Evolutionary conservation across 75 land plant species (phyloP).

Genomic region (Picea sitchensis): DNA sequence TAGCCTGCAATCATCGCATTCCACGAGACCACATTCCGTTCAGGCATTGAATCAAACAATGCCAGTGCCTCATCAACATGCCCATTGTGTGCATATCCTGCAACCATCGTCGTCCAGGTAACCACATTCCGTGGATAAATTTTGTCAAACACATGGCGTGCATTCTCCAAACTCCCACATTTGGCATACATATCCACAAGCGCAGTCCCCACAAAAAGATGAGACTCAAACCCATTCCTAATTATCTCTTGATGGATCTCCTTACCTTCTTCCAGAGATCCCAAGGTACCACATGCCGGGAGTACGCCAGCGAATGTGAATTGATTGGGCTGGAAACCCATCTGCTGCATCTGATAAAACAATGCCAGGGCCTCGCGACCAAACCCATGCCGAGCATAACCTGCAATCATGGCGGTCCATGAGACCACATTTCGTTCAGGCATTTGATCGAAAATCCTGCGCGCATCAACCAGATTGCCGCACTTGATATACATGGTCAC

Average conservation of each 20-base stretch:
- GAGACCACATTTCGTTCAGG: constrained; percentile 17
- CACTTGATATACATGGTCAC: no score
- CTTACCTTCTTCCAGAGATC: constrained; percentile 12
- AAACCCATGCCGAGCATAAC: constrained; percentile 11
- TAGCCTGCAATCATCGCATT: constrained; percentile 21
- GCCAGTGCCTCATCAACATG: not conserved
- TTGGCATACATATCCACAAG: constrained; percentile 27
- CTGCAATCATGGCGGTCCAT: constrained; percentile 19
- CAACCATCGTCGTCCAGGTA: constrained; percentile 18
- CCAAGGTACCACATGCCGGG: constrained; percentile 8
- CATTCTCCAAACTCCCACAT: constrained; percentile 9
- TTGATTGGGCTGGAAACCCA: constrained; percentile 4
- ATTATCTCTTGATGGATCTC: constrained; percentile 6
- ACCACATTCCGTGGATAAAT: not conserved
- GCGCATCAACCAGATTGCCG: not conserved
- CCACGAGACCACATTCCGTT: constrained; percentile 21
- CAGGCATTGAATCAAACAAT: constrained; percentile 14
- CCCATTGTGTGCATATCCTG: constrained; percentile 17
- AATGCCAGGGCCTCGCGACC: constrained; percentile 10
- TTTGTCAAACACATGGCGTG: not conserved
- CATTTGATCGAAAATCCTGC: constrained; percentile 6
- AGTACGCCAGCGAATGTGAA: constrained; percentile 11
- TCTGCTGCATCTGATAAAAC: constrained; percentile 4
- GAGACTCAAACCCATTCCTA: constrained; percentile 14
- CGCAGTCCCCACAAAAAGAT: constrained; percentile 19